These are phyloP conservation scores for Lycium barbarum DNA, from an alignment of 257 asterid genomes.

Conservation along the genomic window DNA sequence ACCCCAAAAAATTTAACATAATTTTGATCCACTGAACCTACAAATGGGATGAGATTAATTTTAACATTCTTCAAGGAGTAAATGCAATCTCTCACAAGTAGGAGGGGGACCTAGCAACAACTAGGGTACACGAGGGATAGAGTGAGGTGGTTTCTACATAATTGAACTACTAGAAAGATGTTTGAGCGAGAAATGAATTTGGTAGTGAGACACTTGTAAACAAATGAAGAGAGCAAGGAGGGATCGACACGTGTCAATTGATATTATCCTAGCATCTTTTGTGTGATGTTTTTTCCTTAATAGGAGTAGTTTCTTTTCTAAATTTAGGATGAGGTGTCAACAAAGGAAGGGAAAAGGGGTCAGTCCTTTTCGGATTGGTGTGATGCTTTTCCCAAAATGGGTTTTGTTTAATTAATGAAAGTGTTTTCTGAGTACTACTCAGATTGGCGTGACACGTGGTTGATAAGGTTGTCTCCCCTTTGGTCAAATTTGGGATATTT, in stretches of 20 bases:
- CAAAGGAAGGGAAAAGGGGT: background rate
- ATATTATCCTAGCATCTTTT: background rate
- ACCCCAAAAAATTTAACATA: background rate
- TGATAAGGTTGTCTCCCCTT: background rate
- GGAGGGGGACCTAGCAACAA: background rate
- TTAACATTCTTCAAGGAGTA: background rate
- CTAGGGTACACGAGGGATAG: background rate
- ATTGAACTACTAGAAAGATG: background rate
- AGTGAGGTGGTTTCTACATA: background rate
- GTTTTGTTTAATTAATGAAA: background rate
- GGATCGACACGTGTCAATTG: background rate
- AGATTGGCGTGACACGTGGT: conserved; percentile 13
- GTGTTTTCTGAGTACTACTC: background rate
- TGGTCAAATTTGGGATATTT: conserved; percentile 2
- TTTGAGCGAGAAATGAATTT: background rate
- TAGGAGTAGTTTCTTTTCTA: background rate
- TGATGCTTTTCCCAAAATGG: background rate
- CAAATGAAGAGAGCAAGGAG: background rate
- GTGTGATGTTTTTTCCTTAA: background rate
- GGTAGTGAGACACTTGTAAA: background rate
- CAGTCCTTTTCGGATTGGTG: background rate
- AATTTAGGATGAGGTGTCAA: background rate
- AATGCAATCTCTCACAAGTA: conserved; percentile 1
- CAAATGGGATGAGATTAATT: background rate
- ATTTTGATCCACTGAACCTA: background rate